Base-by-base conservation (phyloP, 1,284 basidiomycete species). In the Mycosarcoma mackinlayi region DNA sequence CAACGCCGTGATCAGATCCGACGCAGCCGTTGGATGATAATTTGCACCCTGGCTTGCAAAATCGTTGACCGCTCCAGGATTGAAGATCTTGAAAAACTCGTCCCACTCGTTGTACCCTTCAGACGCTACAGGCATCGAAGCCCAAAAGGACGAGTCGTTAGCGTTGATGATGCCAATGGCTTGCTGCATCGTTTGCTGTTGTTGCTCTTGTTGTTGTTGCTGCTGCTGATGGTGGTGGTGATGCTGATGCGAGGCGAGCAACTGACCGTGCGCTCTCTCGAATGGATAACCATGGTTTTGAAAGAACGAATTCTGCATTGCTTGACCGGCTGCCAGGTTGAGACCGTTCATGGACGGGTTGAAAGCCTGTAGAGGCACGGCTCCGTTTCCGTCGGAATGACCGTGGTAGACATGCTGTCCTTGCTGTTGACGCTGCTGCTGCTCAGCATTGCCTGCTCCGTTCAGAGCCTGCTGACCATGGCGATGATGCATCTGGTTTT, bases 1-100 rank as follows among this genome's bases (percentile, higher is more conserved):
- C 33, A 69, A 45, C 3, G 66, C 66, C 6, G 66, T 69, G 35
- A 69, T 69, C 16, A 69, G 40, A 38, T 69, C 66, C 18, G 59
- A 23, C 8, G 59, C 60, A 4, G 66, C 66, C 3, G 60, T 63
- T 13, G 55, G 60, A 27, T 69, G 59, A 18, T 63, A 69, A 28
- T 62, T 48, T 6, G 19, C 38, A 14, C n/a, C 27, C 14, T 61
- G 50, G 30, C 42, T 27, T 13, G 50, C 35, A 21, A 39, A 34
- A 13, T 41, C 31, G 5, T 44, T 14, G 16, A 35, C 49, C 14
- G 41, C 55, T 9, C 37, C 38, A 5, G 59, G 47, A 19, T 55
- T 63, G 42, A 59, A 69, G 1, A 31, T 48, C 16, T 51, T 53
- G 51, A 70, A 64, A 38, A 70, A 70, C 34, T 59, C 62, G 48